phyloP scores from a whole-genome alignment of 805 yeast species.

The Soucietia sequanensis region DNA sequence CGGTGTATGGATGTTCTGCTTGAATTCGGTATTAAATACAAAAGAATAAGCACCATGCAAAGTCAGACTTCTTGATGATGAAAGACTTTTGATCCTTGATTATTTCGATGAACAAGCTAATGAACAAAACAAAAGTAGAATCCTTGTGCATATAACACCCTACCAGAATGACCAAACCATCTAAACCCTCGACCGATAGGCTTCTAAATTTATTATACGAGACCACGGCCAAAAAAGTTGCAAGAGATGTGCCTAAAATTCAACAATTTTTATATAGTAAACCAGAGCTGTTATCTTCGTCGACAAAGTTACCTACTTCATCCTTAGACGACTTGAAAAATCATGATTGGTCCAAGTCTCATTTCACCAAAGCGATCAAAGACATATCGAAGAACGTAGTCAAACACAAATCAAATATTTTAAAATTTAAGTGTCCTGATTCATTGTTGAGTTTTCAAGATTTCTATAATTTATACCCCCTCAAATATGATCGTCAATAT shows the following conservation, averaged over 20 bases:
- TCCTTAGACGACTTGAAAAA: constrained; percentile 27
- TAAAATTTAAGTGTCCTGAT: constrained; percentile 36
- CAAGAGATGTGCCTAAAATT: constrained; percentile 25
- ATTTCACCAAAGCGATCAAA: constrained; percentile 20
- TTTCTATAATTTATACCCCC: constrained; percentile 38
- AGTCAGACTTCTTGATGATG: too few relatives aligned
- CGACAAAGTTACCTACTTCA: constrained; percentile 11
- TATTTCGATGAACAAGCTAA: too few relatives aligned
- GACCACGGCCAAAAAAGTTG: constrained; percentile 27
- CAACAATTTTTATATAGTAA: constrained; percentile 22
- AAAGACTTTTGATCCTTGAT: too few relatives aligned
- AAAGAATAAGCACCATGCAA: too few relatives aligned
- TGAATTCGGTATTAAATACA: too few relatives aligned
- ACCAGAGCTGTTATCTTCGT: constrained; percentile 1
- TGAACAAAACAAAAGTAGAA: too few relatives aligned
- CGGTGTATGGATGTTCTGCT: too few relatives aligned
- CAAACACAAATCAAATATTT: constrained; percentile 24
- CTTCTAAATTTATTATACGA: constrained; percentile 29
- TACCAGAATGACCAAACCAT: too few relatives aligned
- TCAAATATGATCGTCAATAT: constrained; percentile 27
- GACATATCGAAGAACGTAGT: constrained; percentile 16
- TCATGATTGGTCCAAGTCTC: constrained; percentile 31
- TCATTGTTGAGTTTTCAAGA: constrained; percentile 39
- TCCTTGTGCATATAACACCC: too few relatives aligned
- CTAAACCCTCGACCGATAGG: constrained; percentile 24